These are phyloP conservation scores for Blastobotrys mokoenaii DNA, from an alignment of 805 yeast species.

Conservation along the genomic window DNA sequence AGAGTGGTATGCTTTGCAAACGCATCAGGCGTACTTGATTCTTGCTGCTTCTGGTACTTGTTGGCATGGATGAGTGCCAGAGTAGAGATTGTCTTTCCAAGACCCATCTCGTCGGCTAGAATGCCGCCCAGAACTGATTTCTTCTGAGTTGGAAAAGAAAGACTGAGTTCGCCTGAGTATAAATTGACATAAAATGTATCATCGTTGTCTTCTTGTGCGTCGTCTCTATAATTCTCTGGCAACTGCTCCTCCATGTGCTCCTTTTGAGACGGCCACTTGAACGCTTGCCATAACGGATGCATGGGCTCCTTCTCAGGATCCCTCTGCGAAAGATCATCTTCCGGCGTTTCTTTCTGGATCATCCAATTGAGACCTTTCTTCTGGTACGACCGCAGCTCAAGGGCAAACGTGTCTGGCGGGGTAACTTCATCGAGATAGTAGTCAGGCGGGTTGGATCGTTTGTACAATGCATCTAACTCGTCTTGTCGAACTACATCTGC, in stretches of 20 bases:
- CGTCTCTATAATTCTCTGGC: constrained; percentile 12
- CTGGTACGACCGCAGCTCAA: constrained; percentile 68
- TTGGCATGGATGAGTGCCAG: constrained; percentile 60
- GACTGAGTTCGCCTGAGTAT: constrained; percentile 70
- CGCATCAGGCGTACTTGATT: constrained; percentile 6
- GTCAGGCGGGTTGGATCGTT: constrained; percentile 59
- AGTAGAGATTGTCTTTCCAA: constrained; percentile 87
- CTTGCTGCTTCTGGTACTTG: constrained; percentile 3
- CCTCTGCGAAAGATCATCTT: constrained; percentile 14
- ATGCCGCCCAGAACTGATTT: constrained; percentile 71
- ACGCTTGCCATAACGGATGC: constrained; percentile 82
- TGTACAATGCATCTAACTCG: constrained; percentile 69
- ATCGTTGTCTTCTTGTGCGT: constrained; percentile 31
- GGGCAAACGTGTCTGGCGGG: constrained; percentile 46
- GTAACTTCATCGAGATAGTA: constrained; percentile 53
- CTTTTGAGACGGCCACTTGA: constrained; percentile 52
- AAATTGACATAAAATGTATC: constrained; percentile 63
- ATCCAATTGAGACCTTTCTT: constrained; percentile 83
- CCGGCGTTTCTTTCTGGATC: constrained; percentile 69
- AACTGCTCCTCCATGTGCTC: background rate
- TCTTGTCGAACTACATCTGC: constrained; percentile 47
- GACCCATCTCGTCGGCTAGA: constrained; percentile 93
- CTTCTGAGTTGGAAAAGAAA: constrained; percentile 56
- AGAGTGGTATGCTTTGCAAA: constrained; percentile 63
- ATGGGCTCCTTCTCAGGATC: constrained; percentile 41